Evolutionary conservation across 495 filamentous ascomycete species (phyloP).

Genomic region (Penicillium parvum): DNA sequence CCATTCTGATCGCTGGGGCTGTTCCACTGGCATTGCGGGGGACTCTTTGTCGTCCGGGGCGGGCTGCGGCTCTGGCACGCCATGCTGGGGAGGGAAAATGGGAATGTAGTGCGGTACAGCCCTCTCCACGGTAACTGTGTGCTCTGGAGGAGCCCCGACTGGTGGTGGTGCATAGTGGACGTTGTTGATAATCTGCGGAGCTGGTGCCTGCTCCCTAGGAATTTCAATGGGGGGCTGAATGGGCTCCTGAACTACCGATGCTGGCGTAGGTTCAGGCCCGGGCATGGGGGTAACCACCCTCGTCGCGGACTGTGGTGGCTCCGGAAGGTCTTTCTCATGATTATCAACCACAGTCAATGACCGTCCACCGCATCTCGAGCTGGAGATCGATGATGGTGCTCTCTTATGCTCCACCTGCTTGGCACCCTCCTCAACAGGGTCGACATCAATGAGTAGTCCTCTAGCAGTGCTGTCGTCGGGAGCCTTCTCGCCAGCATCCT

Average conservation of each 20-base stretch:
- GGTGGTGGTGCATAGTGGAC: constrained; percentile 1
- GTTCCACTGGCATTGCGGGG: not conserved
- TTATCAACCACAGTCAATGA: constrained; percentile 7
- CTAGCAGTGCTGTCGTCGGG: no score
- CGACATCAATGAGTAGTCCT: constrained; percentile 32
- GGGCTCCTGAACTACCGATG: constrained; percentile 4
- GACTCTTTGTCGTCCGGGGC: not conserved
- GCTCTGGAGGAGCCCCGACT: constrained; percentile 10
- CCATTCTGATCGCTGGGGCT: constrained; percentile 12
- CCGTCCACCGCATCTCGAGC: constrained; percentile 15
- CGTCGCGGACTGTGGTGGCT: not conserved
- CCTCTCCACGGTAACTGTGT: constrained; percentile 18
- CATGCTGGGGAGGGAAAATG: constrained; percentile 17
- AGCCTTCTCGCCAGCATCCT: not conserved
- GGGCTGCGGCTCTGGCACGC: not conserved
- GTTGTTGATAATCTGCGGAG: constrained; percentile 17
- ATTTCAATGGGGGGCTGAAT: not conserved
- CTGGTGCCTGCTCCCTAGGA: constrained; percentile 9
- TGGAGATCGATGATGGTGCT: constrained; percentile 4
- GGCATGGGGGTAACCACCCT: constrained; percentile 2
- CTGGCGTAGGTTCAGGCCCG: constrained; percentile 7
- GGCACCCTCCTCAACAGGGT: constrained; percentile 11
- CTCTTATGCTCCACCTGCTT: constrained; percentile 6
- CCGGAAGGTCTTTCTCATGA: constrained; percentile 10
- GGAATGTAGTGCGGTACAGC: constrained; percentile 26